Base-by-base conservation (phyloP, 2,329 filamentous ascomycete genomes). In the Ceratocystis colombiana region DNA sequence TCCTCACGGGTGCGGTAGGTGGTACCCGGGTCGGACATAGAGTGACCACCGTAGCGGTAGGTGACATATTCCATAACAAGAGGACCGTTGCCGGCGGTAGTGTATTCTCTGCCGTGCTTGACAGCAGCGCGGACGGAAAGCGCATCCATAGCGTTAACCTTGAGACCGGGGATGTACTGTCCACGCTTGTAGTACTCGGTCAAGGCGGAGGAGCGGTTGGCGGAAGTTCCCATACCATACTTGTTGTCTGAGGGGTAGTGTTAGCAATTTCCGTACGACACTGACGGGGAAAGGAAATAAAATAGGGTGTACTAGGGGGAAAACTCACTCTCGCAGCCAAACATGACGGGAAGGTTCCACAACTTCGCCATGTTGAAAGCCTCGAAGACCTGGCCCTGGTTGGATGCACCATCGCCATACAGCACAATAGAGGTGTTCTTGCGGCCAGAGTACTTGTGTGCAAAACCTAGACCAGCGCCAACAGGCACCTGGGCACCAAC, bases 111-210 rank as follows among this genome's bases (percentile, higher is more conserved):
- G 75, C 88, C 91, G 81, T 96, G 92, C 79, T 93, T 82, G 73
- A 96, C 91, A 70, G 94, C 94, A 64, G 93, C 91, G 84, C 96
- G 96, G 77, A 96, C 93, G 70, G 94, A 93, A 70, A 99, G 88
- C 73, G 96, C 91, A 76, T 99, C 94, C 94, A 99, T 99, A 75
- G 90, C 94, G 80, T 99, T 99, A 78, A 99, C 90, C 85, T 99
- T 99, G 73, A 99, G 86, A 81, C 94, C 94, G 67, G 94, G 93
- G 72, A 99, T 99, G 83, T 97, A 99, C 81, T 99, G 94, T 71
- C 94, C 94, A 80, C 94, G 93, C 88, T 97, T 97, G 86, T 99
- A 97, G 87, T 99, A 99, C 78, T 99, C 94, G 77, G 94, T 97
- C 76, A 96, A 80, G 73, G 94, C 94, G 68, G 94, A 93, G 69